Conservation (phyloP, 2,329 filamentous ascomycete genomes). For the Aspergillus pseudoterreus region DNA sequence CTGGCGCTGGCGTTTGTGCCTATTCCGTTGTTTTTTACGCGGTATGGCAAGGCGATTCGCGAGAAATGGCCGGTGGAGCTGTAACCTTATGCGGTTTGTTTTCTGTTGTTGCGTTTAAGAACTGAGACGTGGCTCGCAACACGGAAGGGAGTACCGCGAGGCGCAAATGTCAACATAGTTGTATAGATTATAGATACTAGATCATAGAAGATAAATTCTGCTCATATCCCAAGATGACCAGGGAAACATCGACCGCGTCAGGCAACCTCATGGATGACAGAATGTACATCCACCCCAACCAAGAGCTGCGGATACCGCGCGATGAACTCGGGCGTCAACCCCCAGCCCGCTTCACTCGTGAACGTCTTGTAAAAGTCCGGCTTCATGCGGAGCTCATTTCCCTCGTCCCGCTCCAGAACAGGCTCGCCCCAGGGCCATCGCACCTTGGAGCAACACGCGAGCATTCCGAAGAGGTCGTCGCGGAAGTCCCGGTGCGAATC, state of each 20-base stretch:
- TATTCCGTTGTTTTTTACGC: constrained; percentile 33
- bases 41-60: constrained; percentile 2
- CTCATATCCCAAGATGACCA: neutral
- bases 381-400: neutral
- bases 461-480: neutral
- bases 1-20: constrained; percentile 50
- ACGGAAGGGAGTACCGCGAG: neutral
- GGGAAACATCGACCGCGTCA: neutral
- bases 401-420: neutral
- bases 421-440: neutral
- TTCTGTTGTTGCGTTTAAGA: neutral
- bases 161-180: neutral
- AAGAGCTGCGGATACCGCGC: neutral
- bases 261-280: neutral
- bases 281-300: neutral
- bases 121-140: neutral
- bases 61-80: neutral
- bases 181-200: neutral
- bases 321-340: neutral
- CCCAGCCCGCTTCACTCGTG: neutral
- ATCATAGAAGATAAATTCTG: neutral
- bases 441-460: neutral
- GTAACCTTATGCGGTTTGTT: neutral
- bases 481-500: neutral
- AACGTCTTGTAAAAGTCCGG: neutral